Evolutionary conservation across 345 rosid genomes (phyloP).

Genomic region (Murraya paniculata): DNA sequence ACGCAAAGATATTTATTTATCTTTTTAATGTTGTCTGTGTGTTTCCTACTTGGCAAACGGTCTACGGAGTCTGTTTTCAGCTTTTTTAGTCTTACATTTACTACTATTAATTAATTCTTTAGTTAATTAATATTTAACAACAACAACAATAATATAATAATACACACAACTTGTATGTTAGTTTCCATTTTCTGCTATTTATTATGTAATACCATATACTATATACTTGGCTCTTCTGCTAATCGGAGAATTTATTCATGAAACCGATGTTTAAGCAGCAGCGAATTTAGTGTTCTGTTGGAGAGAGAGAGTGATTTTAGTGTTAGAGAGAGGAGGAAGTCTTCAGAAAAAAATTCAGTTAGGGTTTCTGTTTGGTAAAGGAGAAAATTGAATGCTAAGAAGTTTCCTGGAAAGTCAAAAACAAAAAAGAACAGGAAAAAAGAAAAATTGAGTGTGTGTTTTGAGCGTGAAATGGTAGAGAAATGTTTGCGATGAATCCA

Average conservation of each 20-base stretch:
- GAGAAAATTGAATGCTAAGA: not conserved
- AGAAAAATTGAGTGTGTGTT: not conserved
- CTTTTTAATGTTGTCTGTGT: too few species aligned
- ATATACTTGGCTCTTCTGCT: not conserved
- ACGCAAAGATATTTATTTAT: too few species aligned
- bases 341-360: not conserved
- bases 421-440: not conserved
- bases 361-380: slow-evolving; percentile 9
- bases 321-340: not conserved
- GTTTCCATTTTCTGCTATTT: too few species aligned
- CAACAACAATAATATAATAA: too few species aligned
- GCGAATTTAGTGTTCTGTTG: not conserved
- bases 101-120: too few species aligned
- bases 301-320: not conserved
- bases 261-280: not conserved
- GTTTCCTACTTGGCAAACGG: too few species aligned
- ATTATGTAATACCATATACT: too few species aligned
- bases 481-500: slow-evolving; percentile 31
- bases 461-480: slow-evolving; percentile 17
- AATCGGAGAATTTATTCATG: not conserved
- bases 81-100: too few species aligned
- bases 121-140: too few species aligned
- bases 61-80: too few species aligned
- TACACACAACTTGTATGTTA: too few species aligned
- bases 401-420: not conserved